Base-by-base conservation (phyloP, 176 grass and related monocot genomes). In the Zoysia pacifica region DNA sequence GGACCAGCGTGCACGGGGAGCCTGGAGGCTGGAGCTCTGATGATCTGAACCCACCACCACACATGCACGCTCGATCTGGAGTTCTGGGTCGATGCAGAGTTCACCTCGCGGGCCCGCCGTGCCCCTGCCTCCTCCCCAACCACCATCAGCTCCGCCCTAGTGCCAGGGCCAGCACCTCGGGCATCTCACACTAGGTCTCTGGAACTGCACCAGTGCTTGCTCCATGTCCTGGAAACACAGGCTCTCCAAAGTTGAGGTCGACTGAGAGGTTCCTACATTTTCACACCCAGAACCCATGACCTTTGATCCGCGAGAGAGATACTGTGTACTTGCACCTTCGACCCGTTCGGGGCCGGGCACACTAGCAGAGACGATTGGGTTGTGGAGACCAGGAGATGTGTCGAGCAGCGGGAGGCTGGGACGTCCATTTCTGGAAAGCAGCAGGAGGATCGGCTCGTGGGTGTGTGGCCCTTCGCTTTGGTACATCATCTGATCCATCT, bases 351-450 rank as follows among this genome's bases (percentile, higher is more conserved):
- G 40, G 18, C 19, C 9, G 13, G 4, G 9, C 7, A 9, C 56
- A 3, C n/a, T 18, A 1, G n/a, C 7, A 8, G 59, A 36, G 20
- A 62, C 11, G 59, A 3, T 61, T 35, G 18, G 14, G 18, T 28
- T 59, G n/a, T 59, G 56, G 56, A 59, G 28, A 28, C 28, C 28
- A 28, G 28, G 28, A 28, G 58, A 61, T 72, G 56, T 76, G 73
- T 68, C 82, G 39, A 59, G 73, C 16, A 42, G 55, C 9, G 5
- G 83, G 76, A 80, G 11, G 76, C 42, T 86, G 56, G 39, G 35
- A 56, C 69, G 83, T 74, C 62, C 76, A 80, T 80, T 86, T 86
- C 76, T 11, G 84, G 69, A 80, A 80, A 86, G 49, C 16, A 16
- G 37, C 5, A 8, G 62, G 48, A 50, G 51, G 53, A 71, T 63